Evolutionary conservation across 108 stramenopile species (phyloP).

Genomic region (Cylindrotheca fusiformis): DNA sequence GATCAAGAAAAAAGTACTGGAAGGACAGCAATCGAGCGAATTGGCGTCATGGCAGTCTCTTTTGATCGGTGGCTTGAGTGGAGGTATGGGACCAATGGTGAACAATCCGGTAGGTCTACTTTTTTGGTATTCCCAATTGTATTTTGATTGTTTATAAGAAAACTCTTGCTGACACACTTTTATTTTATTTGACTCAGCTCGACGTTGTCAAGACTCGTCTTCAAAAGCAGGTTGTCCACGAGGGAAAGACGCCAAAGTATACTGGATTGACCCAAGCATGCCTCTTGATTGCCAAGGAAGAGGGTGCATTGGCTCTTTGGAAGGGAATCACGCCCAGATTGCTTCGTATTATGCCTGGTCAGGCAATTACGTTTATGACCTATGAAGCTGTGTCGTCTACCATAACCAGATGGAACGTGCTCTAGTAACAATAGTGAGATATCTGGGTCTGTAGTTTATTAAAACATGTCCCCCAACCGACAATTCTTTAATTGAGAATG

Average conservation of each 20-base stretch:
- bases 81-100: conserved; percentile 91
- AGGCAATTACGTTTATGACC: conserved; percentile 98
- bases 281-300: conserved; percentile 85
- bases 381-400: conserved; percentile 69
- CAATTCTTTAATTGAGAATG: no score
- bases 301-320: conserved; percentile 92
- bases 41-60: conserved; percentile 88
- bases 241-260: conserved; percentile 81
- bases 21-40: conserved; percentile 25
- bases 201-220: conserved; percentile 96
- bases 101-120: conserved; percentile 74
- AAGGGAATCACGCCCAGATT: conserved; percentile 96
- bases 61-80: conserved; percentile 90
- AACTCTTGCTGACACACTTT: no score
- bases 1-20: conserved; percentile 62
- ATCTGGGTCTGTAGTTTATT: no score
- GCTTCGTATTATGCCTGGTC: conserved; percentile 95
- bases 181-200: conserved; percentile 3
- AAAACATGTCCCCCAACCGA: no score
- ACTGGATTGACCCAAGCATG: conserved; percentile 82
- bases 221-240: conserved; percentile 88
- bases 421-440: no score
- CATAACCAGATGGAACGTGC: no score
- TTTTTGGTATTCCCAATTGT: conserved; percentile 19
- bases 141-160: no score